Conservation (phyloP, 768 basidiomycete species). For the Boletus reticuloceps region DNA sequence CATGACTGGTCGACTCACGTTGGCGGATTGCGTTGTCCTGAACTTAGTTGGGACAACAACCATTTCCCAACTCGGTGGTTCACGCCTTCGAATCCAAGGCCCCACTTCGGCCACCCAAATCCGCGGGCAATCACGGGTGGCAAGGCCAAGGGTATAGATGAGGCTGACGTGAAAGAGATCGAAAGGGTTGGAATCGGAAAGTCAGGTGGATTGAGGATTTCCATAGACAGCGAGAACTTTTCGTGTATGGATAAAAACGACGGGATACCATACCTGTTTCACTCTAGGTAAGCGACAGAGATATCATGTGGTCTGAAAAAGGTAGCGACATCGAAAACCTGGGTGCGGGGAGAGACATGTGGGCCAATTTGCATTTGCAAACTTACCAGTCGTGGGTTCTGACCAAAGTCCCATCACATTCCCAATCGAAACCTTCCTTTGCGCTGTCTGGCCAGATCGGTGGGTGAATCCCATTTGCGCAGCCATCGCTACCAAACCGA, state of each 20-base stretch:
- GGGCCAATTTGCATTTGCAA: background rate
- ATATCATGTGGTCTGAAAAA: background rate
- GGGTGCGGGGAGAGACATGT: background rate
- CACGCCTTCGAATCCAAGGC: slow-evolving; percentile 82
- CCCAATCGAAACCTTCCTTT: slow-evolving; percentile 75
- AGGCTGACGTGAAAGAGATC: slow-evolving; percentile 80
- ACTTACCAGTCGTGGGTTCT: slow-evolving; percentile 83
- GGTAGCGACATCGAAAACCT: background rate
- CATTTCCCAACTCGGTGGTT: slow-evolving; percentile 74
- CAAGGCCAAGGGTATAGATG: slow-evolving; percentile 75
- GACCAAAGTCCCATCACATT: slow-evolving; percentile 64
- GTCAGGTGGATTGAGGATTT: slow-evolving; percentile 47
- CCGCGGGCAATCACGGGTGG: slow-evolving; percentile 79
- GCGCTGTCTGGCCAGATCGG: slow-evolving; percentile 80
- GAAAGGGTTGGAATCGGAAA: slow-evolving; percentile 49
- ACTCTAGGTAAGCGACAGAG: slow-evolving; percentile 4
- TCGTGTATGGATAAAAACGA: slow-evolving; percentile 83
- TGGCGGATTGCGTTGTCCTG: background rate
- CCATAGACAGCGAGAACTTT: slow-evolving; percentile 61
- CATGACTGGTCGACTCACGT: background rate
- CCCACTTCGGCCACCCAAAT: slow-evolving; percentile 75
- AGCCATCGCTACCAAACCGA: slow-evolving; percentile 66
- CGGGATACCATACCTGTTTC: slow-evolving; percentile 70
- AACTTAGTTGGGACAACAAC: slow-evolving; percentile 54
- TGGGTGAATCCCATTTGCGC: slow-evolving; percentile 85